Conservation (phyloP, 1,284 basidiomycete species). For the Puccinia horiana region DNA sequence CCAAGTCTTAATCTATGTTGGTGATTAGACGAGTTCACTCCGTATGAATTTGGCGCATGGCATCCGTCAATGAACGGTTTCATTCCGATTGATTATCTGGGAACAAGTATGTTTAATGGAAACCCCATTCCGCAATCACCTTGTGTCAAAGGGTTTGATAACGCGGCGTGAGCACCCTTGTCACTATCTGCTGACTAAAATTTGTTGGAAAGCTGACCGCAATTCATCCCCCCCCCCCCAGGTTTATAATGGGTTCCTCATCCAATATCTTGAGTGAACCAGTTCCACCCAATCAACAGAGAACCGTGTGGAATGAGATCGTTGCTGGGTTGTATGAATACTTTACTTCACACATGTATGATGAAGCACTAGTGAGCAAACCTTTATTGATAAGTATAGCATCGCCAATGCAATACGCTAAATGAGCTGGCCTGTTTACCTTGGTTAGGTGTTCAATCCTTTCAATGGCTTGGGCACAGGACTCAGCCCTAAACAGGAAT, state of each 20-base stretch:
- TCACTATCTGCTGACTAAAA: neutral
- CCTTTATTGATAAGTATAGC: neutral
- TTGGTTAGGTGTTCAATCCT: conserved; percentile 23
- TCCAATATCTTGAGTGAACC: conserved; percentile 46
- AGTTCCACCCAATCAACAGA: conserved; percentile 26
- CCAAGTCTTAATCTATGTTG: neutral
- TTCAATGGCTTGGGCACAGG: conserved; percentile 35
- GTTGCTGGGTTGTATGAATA: conserved; percentile 41
- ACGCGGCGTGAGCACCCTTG: conserved; percentile 29
- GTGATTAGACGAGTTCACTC: conserved; percentile 41
- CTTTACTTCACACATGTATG: conserved; percentile 35
- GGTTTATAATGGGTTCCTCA: conserved; percentile 40
- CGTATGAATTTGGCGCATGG: conserved; percentile 43
- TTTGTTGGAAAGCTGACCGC: neutral
- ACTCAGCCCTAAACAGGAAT: conserved; percentile 6
- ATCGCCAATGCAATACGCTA: neutral
- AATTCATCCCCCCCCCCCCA: neutral
- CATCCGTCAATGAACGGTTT: conserved; percentile 44
- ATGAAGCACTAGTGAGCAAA: conserved; percentile 43
- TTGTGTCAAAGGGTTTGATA: conserved; percentile 47
- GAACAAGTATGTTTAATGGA: conserved; percentile 41
- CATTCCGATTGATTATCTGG: conserved; percentile 44
- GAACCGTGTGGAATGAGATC: conserved; percentile 13
- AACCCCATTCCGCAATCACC: conserved; percentile 25
- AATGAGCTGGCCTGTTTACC: neutral